phyloP scores from a whole-genome alignment of 495 filamentous ascomycete species.

The Thermothielavioides terrestris region DNA sequence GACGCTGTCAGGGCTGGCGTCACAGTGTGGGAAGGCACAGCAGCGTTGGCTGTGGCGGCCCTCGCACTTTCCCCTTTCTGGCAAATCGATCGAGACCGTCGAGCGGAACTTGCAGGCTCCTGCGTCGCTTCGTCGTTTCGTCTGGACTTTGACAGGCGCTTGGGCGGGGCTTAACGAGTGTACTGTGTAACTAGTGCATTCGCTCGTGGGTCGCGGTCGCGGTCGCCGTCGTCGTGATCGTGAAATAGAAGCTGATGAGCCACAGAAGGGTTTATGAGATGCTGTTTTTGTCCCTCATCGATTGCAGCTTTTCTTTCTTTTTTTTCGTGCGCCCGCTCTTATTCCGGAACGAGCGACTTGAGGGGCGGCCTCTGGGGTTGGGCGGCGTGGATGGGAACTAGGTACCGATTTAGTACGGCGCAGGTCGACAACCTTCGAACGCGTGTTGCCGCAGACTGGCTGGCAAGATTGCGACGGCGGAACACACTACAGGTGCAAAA shows the following conservation, averaged over 20 bases:
- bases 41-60: neutral
- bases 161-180: slow-evolving; percentile 1
- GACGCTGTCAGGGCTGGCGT: neutral
- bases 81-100: slow-evolving; percentile 12
- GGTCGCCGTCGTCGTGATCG: no score
- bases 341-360: neutral
- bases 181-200: no score
- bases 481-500: neutral
- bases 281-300: no score
- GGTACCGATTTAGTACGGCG: neutral
- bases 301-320: no score
- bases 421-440: neutral
- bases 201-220: no score
- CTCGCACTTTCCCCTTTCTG: slow-evolving; percentile 19
- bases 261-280: no score
- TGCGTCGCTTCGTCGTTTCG: no score
- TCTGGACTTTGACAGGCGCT: slow-evolving; percentile 18
- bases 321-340: no score
- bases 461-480: neutral
- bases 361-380: neutral
- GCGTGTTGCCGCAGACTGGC: neutral
- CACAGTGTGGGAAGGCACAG: slow-evolving; percentile 5
- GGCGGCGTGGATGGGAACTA: neutral
- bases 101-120: slow-evolving; percentile 10
- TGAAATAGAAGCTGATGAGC: no score